Conservation (phyloP, 305 asterid species). For the Coffea humblotiana region DNA sequence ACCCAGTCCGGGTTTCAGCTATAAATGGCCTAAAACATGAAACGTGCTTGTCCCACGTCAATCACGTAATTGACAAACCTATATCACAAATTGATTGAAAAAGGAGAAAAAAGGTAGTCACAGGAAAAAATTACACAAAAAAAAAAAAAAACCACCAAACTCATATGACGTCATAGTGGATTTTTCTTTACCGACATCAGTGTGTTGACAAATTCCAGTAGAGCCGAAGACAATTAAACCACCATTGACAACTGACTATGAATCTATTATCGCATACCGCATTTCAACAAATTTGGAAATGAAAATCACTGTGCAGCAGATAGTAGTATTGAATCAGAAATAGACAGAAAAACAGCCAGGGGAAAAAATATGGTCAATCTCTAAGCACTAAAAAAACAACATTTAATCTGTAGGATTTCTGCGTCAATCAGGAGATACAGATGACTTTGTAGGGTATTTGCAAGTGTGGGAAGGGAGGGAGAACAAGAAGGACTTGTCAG, state of each 20-base stretch:
- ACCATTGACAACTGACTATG: background rate
- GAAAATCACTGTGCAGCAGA: background rate
- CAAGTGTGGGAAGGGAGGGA: background rate
- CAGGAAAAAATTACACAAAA: too few species aligned
- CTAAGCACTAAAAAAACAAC: background rate
- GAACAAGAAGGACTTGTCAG: background rate
- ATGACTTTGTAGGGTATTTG: background rate
- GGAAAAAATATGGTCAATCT: background rate
- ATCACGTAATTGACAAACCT: background rate
- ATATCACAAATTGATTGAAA: background rate
- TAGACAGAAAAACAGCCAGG: too few species aligned
- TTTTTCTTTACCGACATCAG: background rate
- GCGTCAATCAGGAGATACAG: conserved; percentile 1
- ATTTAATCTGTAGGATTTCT: background rate
- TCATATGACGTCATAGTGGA: background rate
- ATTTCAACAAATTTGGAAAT: background rate
- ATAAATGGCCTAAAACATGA: background rate
- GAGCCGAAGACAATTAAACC: background rate
- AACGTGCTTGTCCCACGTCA: background rate
- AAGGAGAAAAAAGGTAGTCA: too few species aligned
- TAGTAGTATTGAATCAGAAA: background rate
- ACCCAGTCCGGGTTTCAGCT: background rate
- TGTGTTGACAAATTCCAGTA: background rate
- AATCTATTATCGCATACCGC: background rate
- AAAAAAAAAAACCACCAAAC: background rate